phyloP scores from a whole-genome alignment of 164 flowering plant species.

The Tinospora cordifolia region DNA sequence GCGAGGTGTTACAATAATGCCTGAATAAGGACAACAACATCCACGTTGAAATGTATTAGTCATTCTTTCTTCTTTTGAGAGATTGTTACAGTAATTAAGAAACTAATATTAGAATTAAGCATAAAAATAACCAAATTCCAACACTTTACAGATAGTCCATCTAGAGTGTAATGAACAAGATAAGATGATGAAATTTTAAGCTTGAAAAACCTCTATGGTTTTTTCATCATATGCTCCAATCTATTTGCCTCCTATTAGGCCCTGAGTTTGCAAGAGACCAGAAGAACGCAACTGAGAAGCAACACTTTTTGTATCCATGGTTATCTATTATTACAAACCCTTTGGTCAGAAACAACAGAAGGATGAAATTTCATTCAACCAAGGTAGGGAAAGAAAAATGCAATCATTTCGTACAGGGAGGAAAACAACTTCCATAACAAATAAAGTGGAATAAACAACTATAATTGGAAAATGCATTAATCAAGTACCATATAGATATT shows the following conservation, averaged over 20 bases:
- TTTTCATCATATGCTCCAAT: slow-evolving; percentile 69
- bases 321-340: slow-evolving; percentile 39
- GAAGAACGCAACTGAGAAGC: slow-evolving; percentile 36
- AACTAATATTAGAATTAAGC: neutral
- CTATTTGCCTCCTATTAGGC: slow-evolving; percentile 90
- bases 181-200: neutral
- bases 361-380: neutral
- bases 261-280: slow-evolving; percentile 58
- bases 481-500: too few relatives aligned
- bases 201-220: slow-evolving; percentile 51
- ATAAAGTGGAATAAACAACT: neutral
- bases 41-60: too few relatives aligned
- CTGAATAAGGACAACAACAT: too few relatives aligned
- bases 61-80: neutral
- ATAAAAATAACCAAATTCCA: neutral
- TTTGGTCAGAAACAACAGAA: slow-evolving; percentile 3
- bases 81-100: neutral
- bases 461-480: too few relatives aligned
- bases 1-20: too few relatives aligned
- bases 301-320: slow-evolving; percentile 40
- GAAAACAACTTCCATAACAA: neutral
- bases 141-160: neutral
- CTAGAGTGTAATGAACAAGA: neutral
- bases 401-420: neutral
- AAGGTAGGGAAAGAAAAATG: neutral